These are phyloP conservation scores for Angophora floribunda DNA, from an alignment of 345 rosid genomes.

Conservation along the genomic window DNA sequence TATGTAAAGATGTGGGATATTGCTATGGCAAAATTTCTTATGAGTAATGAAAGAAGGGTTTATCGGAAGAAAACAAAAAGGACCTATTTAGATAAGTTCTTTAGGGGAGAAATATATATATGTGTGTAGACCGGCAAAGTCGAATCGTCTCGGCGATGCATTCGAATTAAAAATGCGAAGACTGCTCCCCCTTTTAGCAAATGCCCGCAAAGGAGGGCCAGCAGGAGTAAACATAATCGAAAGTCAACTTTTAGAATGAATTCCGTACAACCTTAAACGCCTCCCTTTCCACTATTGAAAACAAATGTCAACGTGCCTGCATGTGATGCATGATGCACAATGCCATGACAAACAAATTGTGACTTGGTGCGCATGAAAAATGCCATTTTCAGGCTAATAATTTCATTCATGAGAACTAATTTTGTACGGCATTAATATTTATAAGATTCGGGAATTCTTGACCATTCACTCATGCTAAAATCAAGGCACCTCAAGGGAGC, in stretches of 20 bases:
- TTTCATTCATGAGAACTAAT: fast-evolving
- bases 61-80: no score
- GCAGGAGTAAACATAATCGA: neutral
- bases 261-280: neutral
- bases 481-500: neutral
- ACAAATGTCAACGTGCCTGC: neutral
- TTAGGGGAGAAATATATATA: neutral
- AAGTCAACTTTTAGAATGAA: no score
- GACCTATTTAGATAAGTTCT: neutral
- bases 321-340: neutral
- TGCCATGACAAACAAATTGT: neutral
- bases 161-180: neutral
- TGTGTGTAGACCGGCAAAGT: no score
- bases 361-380: neutral
- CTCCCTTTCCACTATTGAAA: neutral
- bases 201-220: neutral
- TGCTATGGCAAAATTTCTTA: no score
- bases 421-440: neutral
- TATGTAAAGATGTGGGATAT: no score
- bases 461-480: neutral
- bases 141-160: neutral
- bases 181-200: neutral
- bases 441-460: neutral
- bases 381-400: neutral
- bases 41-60: no score